Evolutionary conservation across 225 moss, liverwort and hornwort genomes (phyloP).

Genomic region (Sphagnum contortum): DNA sequence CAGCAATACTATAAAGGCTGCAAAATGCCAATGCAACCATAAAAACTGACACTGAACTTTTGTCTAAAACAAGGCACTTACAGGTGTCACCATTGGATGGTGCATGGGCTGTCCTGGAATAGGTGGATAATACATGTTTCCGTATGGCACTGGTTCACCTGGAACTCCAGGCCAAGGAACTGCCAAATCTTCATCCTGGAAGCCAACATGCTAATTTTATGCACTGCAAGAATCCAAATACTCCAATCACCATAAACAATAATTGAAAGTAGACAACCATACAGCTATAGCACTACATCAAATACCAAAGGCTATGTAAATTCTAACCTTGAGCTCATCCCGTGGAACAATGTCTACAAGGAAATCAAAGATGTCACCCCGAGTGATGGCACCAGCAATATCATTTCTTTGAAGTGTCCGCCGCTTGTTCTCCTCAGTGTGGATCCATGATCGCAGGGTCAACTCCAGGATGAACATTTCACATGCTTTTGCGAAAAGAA

Average conservation of each 20-base stretch:
- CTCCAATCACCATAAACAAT: too few species aligned
- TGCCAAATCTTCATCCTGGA: constrained; percentile 44
- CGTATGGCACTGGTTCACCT: constrained; percentile 40
- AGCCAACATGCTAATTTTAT: not conserved
- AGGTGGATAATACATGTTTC: constrained; percentile 39
- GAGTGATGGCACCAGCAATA: constrained; percentile 47
- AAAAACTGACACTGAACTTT: too few species aligned
- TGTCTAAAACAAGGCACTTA: constrained; percentile 12
- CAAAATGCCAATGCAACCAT: too few species aligned
- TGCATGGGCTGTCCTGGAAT: constrained; percentile 15
- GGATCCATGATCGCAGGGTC: constrained; percentile 57
- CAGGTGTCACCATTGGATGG: constrained; percentile 28
- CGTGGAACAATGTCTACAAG: constrained; percentile 57
- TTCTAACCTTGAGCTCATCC: constrained; percentile 37
- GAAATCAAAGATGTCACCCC: constrained; percentile 52
- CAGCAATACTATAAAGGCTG: not conserved
- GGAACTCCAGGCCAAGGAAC: constrained; percentile 37
- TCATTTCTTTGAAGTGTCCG: constrained; percentile 53
- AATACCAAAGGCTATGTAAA: not conserved
- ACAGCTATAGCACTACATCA: not conserved
- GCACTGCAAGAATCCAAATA: too few species aligned
- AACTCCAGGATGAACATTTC: constrained; percentile 59
- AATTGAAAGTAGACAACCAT: too few species aligned
- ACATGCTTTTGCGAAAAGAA: constrained; percentile 51
- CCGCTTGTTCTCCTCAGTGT: constrained; percentile 55